A percentile compares a stretch with the other conserved stretches of the same genome.
phyloP scores from a whole-genome alignment of 2,329 filamentous ascomycete species.

The Chaetomiaceae sp. region DNA sequence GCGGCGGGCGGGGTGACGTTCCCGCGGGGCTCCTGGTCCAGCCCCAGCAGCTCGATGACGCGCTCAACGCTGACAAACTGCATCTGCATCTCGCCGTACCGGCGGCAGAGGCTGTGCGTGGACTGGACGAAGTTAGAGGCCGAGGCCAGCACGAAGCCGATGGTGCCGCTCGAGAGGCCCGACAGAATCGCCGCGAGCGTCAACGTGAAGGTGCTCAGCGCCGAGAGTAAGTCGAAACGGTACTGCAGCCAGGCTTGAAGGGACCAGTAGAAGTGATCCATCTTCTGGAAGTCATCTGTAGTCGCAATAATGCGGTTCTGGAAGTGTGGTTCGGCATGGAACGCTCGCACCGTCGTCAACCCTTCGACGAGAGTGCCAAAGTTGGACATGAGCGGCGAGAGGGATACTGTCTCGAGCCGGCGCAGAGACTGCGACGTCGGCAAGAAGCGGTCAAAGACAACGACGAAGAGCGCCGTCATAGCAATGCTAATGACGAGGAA shows the following conservation, averaged over 20 bases:
- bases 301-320: slow-evolving; percentile 73
- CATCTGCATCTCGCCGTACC: slow-evolving; percentile 82
- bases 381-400: slow-evolving; percentile 85
- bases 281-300: slow-evolving; percentile 84
- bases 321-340: slow-evolving; percentile 71
- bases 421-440: slow-evolving; percentile 78
- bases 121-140: slow-evolving; percentile 62
- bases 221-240: slow-evolving; percentile 68
- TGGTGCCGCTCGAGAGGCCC: slow-evolving; percentile 68
- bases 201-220: slow-evolving; percentile 65
- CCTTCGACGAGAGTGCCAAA: slow-evolving; percentile 84
- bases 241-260: slow-evolving; percentile 80
- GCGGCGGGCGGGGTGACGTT: slow-evolving; percentile 61
- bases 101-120: slow-evolving; percentile 68
- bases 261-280: slow-evolving; percentile 95
- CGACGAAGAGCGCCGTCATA: slow-evolving; percentile 62
- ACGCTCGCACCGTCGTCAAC: slow-evolving; percentile 78
- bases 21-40: slow-evolving; percentile 69
- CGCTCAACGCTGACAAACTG: slow-evolving; percentile 88
- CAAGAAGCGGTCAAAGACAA: slow-evolving; percentile 70
- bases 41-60: slow-evolving; percentile 71
- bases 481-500: slow-evolving; percentile 67
- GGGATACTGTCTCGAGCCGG: slow-evolving; percentile 80
- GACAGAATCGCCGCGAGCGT: slow-evolving; percentile 69
- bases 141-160: slow-evolving; percentile 75